Base-by-base conservation (phyloP, 129 eudicot genomes). In the Centrapalus pauciflorus region DNA sequence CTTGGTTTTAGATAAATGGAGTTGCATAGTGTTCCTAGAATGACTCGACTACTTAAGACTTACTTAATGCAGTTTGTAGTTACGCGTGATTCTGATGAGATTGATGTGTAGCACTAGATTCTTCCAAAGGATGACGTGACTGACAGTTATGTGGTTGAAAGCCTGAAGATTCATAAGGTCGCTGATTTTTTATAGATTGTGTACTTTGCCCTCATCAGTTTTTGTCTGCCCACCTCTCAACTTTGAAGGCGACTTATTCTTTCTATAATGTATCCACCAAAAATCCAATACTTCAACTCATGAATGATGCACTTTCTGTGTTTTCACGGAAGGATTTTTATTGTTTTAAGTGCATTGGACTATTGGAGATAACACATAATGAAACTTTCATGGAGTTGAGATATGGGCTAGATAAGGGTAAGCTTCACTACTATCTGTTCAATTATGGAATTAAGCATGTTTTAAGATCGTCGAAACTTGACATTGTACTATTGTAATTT, bases 61-160 rank as follows among this genome's bases (percentile, higher is more conserved):
- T 84, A 84, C 63, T 34, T 84, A 50, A 56, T 58, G 33, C 83
- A 80, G 73, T 84, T 74, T 72, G 70, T 70, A 48, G 83, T 84
- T 54, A 86, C 90, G 58, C 86, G 86, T 20, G 90, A 77, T 28
- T 70, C 80, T 37, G 83, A 84, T 74, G 86, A 84, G 71, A 46
- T 66, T 61, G 90, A 84, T 23, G 86, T 84, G 19, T 86, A 84
- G 79, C 86, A 84, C 49, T 84, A 86, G 90, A 71, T 84, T 66
- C 79, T 84, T 60, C 90, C 86, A 13, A 84, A 71, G 58, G 86
- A 70, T 33, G 71, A 63, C 20, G 90, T 84, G 24, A 76, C 77
- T 9, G 86, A 84, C 69, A 72, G 90, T 26, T 80, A 20, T 43
- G 69, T 84, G 33, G 86, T 84, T 61, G 90, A 84, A 71, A 80